Percentiles rank a stretch among this genome's conserved stretches.
phyloP scores from a whole-genome alignment of 1,284 basidiomycete genomes.

The Sphaerobolus stellatus region DNA sequence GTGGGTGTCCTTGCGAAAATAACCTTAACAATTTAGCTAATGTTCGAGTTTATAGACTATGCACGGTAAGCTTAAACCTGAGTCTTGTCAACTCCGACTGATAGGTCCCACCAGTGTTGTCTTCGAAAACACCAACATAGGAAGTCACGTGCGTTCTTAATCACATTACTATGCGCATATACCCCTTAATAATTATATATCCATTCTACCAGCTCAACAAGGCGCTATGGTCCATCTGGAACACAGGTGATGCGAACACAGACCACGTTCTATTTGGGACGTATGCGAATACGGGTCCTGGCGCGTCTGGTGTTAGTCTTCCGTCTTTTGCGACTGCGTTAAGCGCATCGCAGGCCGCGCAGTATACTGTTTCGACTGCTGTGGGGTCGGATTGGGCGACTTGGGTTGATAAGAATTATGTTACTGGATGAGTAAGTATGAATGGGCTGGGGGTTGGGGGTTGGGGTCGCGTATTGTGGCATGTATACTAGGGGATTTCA shows the following conservation, averaged over 20 bases:
- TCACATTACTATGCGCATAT: conserved; percentile 33
- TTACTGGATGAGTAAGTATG: conserved; percentile 37
- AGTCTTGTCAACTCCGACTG: too few relatives aligned
- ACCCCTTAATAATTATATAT: background rate
- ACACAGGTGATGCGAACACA: conserved; percentile 36
- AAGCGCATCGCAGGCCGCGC: conserved; percentile 33
- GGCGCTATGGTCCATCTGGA: conserved; percentile 50
- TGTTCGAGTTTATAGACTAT: too few relatives aligned
- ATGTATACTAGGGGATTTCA: too few relatives aligned
- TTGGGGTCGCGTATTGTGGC: too few relatives aligned
- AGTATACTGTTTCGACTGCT: conserved; percentile 42
- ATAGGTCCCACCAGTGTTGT: conserved; percentile 45
- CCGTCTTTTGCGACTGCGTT: conserved; percentile 43
- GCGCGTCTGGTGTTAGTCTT: conserved; percentile 33
- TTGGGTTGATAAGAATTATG: conserved; percentile 47
- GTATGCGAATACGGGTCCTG: conserved; percentile 44
- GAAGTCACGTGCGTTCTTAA: conserved; percentile 7
- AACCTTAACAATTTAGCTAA: too few relatives aligned
- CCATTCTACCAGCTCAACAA: conserved; percentile 32
- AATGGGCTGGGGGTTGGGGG: too few relatives aligned
- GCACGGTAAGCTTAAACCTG: too few relatives aligned
- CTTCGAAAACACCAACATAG: conserved; percentile 45
- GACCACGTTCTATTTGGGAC: conserved; percentile 48
- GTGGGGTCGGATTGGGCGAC: conserved; percentile 42
- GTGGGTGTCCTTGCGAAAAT: conserved; percentile 30